These are phyloP conservation scores for Lentinula guzmanii DNA, from an alignment of 768 basidiomycete genomes.

Conservation along the genomic window DNA sequence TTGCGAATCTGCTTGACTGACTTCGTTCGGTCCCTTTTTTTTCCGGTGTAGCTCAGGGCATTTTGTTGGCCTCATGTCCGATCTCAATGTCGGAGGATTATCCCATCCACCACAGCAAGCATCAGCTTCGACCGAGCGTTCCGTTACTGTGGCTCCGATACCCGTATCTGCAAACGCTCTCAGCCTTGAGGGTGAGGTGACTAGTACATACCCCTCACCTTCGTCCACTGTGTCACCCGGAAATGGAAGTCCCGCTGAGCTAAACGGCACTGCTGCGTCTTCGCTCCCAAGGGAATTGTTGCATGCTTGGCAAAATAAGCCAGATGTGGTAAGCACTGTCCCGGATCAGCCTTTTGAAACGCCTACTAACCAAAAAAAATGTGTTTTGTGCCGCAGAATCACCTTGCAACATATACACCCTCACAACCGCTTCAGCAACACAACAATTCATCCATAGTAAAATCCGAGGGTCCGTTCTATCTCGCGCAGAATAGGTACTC, in stretches of 20 bases:
- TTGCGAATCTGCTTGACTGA: conserved; percentile 7
- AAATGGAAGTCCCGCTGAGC: conserved; percentile 19
- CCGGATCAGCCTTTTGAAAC: not conserved
- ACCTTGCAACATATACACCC: not conserved
- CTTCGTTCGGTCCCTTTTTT: conserved; percentile 18
- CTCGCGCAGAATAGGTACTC: not conserved
- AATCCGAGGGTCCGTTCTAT: conserved; percentile 1
- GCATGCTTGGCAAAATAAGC: not conserved
- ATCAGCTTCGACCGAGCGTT: not conserved
- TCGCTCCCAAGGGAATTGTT: not conserved
- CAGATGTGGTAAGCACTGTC: conserved; percentile 1
- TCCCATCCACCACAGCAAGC: conserved; percentile 5
- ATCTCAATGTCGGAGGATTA: conserved; percentile 31
- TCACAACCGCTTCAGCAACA: conserved; percentile 3
- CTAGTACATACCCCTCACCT: conserved; percentile 34
- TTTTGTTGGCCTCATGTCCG: conserved; percentile 37
- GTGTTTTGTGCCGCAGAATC: conserved; percentile 4
- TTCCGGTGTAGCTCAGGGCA: conserved; percentile 21
- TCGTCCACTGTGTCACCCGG: conserved; percentile 38
- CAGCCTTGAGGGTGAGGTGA: conserved; percentile 6
- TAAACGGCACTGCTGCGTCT: not conserved
- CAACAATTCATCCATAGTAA: not conserved
- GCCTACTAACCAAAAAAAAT: not conserved
- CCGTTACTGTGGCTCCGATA: not conserved
- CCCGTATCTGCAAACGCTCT: not conserved